Conservation (phyloP, 108 stramenopile genomes). For the Parmales sp. region DNA sequence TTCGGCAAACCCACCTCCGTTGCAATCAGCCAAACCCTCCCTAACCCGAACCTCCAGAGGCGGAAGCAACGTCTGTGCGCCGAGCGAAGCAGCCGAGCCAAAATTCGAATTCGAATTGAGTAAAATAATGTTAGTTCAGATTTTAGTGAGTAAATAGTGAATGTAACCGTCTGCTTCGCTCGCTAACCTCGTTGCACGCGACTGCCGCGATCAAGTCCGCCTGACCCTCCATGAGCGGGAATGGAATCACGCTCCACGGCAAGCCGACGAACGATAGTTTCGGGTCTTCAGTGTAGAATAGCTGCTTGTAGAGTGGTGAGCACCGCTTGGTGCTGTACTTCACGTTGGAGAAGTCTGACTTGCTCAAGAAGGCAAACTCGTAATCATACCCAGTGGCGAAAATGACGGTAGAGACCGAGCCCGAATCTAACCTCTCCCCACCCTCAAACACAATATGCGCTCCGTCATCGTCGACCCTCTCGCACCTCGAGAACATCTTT, state of each 20-base stretch:
- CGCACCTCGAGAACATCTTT: constrained; percentile 46
- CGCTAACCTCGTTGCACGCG: background rate
- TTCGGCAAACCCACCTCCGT: constrained; percentile 37
- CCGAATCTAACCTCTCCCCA: constrained; percentile 15
- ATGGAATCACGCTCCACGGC: constrained; percentile 71
- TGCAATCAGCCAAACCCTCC: constrained; percentile 39
- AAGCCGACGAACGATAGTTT: constrained; percentile 72
- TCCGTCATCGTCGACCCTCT: constrained; percentile 36
- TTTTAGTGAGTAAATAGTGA: too few relatives aligned
- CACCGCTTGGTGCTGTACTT: too few relatives aligned
- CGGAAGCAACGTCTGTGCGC: constrained; percentile 23
- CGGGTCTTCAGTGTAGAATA: constrained; percentile 76
- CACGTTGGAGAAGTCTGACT: constrained; percentile 36
- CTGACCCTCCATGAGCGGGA: constrained; percentile 80
- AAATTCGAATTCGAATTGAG: too few relatives aligned
- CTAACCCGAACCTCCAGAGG: constrained; percentile 26
- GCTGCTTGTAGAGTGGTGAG: constrained; percentile 69
- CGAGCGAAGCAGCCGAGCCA: background rate
- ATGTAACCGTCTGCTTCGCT: too few relatives aligned
- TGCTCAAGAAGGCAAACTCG: constrained; percentile 63
- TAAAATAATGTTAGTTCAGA: too few relatives aligned
- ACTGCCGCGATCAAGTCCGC: constrained; percentile 41
- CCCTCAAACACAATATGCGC: constrained; percentile 34
- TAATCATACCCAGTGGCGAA: constrained; percentile 84
- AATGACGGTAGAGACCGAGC: constrained; percentile 62